Evolutionary conservation across 129 eudicot species (phyloP).

Genomic region (Chrysanthemum lavandulifolium): DNA sequence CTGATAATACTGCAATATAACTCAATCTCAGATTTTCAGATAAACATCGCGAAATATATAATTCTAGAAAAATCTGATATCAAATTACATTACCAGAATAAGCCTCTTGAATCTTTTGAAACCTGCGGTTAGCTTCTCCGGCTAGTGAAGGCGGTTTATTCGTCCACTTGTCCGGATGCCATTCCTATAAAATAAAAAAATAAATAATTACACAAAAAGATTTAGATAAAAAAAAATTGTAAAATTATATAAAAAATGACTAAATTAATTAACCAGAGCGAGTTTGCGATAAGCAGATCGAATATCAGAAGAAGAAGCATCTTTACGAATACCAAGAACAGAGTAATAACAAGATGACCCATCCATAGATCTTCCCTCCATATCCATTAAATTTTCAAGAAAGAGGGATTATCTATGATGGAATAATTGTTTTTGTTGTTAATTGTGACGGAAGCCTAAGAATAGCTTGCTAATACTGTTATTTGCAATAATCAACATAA

Average conservation of each 20-base stretch:
- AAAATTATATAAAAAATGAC: background rate
- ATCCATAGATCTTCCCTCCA: conserved; percentile 38
- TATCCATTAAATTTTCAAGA: background rate
- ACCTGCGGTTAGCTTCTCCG: conserved; percentile 70
- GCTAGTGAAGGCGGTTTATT: conserved; percentile 53
- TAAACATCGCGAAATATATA: background rate
- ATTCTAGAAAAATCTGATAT: background rate
- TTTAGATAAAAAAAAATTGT: background rate
- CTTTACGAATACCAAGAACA: conserved; percentile 64
- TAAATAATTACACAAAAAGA: background rate
- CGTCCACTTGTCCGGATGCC: conserved; percentile 92
- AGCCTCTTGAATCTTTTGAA: conserved; percentile 89
- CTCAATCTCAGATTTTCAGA: background rate
- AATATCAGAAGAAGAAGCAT: conserved; percentile 75
- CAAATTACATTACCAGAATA: conserved; percentile 55
- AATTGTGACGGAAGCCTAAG: conserved; percentile 1
- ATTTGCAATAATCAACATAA: conserved; percentile 1
- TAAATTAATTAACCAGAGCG: conserved; percentile 53
- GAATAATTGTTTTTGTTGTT: background rate
- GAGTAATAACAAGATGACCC: conserved; percentile 66
- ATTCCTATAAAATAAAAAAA: conserved; percentile 48
- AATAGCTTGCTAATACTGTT: background rate
- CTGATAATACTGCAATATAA: conserved; percentile 62
- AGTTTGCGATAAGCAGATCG: conserved; percentile 91
- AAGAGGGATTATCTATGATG: background rate